Base-by-base conservation (phyloP, 2,329 filamentous ascomycete species). In the Trichoderma atrobrunneum region DNA sequence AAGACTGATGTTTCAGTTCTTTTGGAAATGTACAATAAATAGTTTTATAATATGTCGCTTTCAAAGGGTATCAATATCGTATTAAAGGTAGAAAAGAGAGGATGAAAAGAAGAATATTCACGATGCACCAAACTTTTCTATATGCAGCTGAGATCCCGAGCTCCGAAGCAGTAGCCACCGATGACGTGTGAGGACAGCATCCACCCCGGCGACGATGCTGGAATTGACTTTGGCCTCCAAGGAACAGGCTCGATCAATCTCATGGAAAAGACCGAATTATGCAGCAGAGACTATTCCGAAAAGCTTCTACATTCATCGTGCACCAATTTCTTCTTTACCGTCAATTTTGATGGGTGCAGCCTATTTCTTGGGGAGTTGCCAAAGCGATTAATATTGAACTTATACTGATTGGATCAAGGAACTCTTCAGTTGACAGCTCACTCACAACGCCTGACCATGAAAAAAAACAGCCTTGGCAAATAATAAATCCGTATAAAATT, bases 121-220 rank as follows among this genome's bases (percentile, higher is more conserved):
- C 26, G 16, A 68, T n/a, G 36, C 36, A 28, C 14, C 21, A 34
- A 63, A n/a, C 16, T 32, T 64, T 32, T 18, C 18, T 32, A 36
- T 51, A 69, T 61, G 34, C 21, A 61, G 57, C 24, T 61, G 12
- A 70, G 66, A 70, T 70, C 26, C 66, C 66, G 66, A 70, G 66
- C 57, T 70, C 66, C 66, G 66, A 70, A 30, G 28, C 7, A 8
- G 57, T 43, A 43, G 56, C 43, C 39, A 62, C 56, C 57, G 57
- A 70, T 70, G 66, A 70, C 66, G 66, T 70, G 36, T n/a, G 54
- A 48, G 39, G 51, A 34, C 66, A 36, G 28, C 39, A 21, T 61
- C 66, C n/a, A 26, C 39, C n/a, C 63, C 10, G 56, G 56, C 26
- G 26, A 69, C 34, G 36, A 26, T 24, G 16, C 36, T 61, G 66